phyloP scores from a whole-genome alignment of 768 basidiomycete species.

The Rhodotorula diobovata region DNA sequence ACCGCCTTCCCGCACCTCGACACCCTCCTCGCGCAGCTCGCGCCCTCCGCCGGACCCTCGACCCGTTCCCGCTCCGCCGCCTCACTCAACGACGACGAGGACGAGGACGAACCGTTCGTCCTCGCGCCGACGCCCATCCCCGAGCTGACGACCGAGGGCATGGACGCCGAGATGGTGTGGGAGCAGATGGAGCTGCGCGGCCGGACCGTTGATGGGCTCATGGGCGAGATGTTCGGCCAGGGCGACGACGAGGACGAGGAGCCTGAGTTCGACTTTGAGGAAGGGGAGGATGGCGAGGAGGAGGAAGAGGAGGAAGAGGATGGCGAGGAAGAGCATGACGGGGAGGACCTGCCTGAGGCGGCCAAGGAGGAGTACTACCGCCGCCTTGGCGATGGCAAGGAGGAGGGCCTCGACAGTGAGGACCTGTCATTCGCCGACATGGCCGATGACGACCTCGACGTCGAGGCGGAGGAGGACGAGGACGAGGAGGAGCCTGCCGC shows the following conservation, averaged over 20 bases:
- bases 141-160: slow-evolving; percentile 57
- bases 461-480: slow-evolving; percentile 34
- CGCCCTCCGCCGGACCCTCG: slow-evolving; percentile 61
- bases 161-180: slow-evolving; percentile 88
- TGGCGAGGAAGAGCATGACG: slow-evolving; percentile 35
- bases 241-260: slow-evolving; percentile 41
- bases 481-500: neutral
- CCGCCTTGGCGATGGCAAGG: slow-evolving; percentile 26
- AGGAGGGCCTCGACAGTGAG: slow-evolving; percentile 26
- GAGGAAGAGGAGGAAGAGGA: slow-evolving; percentile 34
- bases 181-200: slow-evolving; percentile 81
- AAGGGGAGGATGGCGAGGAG: slow-evolving; percentile 38
- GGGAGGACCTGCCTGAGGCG: slow-evolving; percentile 7
- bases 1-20: slow-evolving; percentile 62
- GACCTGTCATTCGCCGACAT: neutral
- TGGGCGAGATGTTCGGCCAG: slow-evolving; percentile 46
- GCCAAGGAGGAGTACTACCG: slow-evolving; percentile 18
- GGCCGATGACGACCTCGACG: slow-evolving; percentile 13
- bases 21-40: slow-evolving; percentile 63
- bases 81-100: slow-evolving; percentile 46
- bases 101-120: slow-evolving; percentile 33
- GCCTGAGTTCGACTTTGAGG: slow-evolving; percentile 40
- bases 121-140: slow-evolving; percentile 63
- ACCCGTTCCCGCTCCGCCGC: slow-evolving; percentile 51
- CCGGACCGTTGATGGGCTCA: slow-evolving; percentile 54